phyloP scores from a whole-genome alignment of 1,284 basidiomycete genomes.

The Tausonia pullulans region DNA sequence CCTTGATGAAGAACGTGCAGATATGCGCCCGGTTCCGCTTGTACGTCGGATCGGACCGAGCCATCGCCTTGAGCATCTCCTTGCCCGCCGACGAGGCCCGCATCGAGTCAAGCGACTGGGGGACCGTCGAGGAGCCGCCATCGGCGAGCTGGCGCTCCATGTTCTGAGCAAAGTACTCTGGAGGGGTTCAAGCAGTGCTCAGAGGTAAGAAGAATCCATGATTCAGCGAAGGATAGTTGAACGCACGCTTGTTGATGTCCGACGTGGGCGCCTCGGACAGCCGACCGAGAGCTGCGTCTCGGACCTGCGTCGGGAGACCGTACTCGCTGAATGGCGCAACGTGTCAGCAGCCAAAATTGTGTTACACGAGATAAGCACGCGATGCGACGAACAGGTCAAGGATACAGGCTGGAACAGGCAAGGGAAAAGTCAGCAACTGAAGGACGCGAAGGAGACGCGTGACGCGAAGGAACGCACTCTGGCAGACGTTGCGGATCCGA shows the following conservation, averaged over 20 bases:
- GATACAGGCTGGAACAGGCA: not conserved
- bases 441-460: conserved; percentile 51
- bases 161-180: conserved; percentile 93
- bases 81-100: conserved; percentile 68
- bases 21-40: conserved; percentile 89
- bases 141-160: conserved; percentile 67
- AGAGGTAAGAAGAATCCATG: not conserved
- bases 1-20: conserved; percentile 93
- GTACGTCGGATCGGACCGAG: conserved; percentile 88
- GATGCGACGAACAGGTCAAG: not conserved
- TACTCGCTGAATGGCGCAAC: conserved; percentile 49
- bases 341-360: not conserved
- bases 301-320: conserved; percentile 89
- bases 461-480: conserved; percentile 43
- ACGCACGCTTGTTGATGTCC: conserved; percentile 69
- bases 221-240: not conserved
- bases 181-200: not conserved
- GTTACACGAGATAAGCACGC: too few species aligned
- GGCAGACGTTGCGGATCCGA: conserved; percentile 97
- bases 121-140: conserved; percentile 28
- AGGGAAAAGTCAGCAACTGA: conserved; percentile 46
- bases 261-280: conserved; percentile 83
- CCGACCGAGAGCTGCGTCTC: conserved; percentile 84
- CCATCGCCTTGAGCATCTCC: conserved; percentile 89
- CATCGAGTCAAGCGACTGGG: conserved; percentile 46